These are phyloP conservation scores for Anisogramma anomala DNA, from an alignment of 2,329 filamentous ascomycete species.

Conservation along the genomic window DNA sequence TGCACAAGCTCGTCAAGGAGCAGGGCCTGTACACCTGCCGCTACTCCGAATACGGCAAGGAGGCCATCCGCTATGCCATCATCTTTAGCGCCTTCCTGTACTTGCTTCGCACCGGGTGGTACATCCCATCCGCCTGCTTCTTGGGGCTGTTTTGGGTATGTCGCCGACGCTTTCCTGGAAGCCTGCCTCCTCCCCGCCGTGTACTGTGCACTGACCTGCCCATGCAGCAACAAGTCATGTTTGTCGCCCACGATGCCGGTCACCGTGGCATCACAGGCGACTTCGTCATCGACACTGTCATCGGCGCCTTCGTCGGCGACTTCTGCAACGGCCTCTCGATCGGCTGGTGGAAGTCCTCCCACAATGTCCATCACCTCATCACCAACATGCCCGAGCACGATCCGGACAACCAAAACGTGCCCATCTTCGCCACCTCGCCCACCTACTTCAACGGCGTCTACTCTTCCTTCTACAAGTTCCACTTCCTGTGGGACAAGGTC, in stretches of 20 bases:
- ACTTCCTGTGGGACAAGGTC: conserved; percentile 50
- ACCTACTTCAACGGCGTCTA: conserved; percentile 52
- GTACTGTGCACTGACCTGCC: neutral
- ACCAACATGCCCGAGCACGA: conserved; percentile 53
- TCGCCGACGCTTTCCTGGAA: conserved; percentile 1
- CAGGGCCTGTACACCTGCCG: conserved; percentile 47
- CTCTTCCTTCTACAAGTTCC: conserved; percentile 55
- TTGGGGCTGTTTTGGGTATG: conserved; percentile 51
- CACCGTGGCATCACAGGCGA: conserved; percentile 51
- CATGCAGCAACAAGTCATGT: conserved; percentile 54
- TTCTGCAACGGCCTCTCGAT: conserved; percentile 55
- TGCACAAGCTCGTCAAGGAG: conserved; percentile 44
- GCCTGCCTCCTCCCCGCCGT: neutral
- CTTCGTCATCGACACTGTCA: conserved; percentile 46
- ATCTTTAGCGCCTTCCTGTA: conserved; percentile 39
- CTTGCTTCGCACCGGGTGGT: conserved; percentile 39
- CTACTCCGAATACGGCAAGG: conserved; percentile 47
- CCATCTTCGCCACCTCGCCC: conserved; percentile 56
- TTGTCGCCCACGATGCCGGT: conserved; percentile 54
- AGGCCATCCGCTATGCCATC: conserved; percentile 40
- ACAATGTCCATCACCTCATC: conserved; percentile 57
- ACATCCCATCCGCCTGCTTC: conserved; percentile 43
- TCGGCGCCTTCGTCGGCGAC: conserved; percentile 52
- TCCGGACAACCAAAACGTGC: conserved; percentile 54
- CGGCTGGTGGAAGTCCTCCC: conserved; percentile 59